Base-by-base conservation (phyloP, 2,329 filamentous ascomycete genomes). In the Ophiostoma sp. region DNA sequence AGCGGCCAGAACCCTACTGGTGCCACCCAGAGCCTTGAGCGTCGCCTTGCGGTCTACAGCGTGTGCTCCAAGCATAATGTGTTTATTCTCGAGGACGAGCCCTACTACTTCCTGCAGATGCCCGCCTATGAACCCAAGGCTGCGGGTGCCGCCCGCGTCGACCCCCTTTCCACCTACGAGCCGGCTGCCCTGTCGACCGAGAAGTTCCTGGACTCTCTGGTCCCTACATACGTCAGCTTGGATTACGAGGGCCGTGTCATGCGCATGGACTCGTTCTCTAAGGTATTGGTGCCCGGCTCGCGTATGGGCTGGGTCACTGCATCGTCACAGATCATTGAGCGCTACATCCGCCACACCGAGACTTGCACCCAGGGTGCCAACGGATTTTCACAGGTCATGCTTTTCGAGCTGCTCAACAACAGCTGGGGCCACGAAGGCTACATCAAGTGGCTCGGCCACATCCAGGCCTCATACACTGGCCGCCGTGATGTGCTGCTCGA, bases 71-170 rank as follows among this genome's bases (percentile, higher is more conserved):
- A 92, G 79, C 92, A 97, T 77, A 91, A 97, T 75, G 75, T 97
- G 55, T 90, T 86, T 79, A 93, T 97, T 75, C 81, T 97, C 73
- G 93, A 97, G 80, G 93, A 97, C 76, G 93, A 97, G 76, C 93
- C 93, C 1, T 97, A 97, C 80, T 97, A 96, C 79, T 97, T 94
- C 80, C 83, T 97, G 47, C 93, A 97, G 78, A 91, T 93, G 89
- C 87, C 91, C 73, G 87, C 89, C 0, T 94, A 93, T 78, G 78
- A 79, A 81, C 47, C 81, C 16, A 77, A 83, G 0, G 18, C 66
- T 12, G 16, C 64, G 6, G 12, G 12, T 36, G 60, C 36, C 16
- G 9, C 66, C 4, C 66, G 64, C 7, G 60, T 52, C n/a, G 64
- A 67, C 62, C 41, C 63, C 9, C n/a, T 64, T 9, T 27, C 63